phyloP scores from a whole-genome alignment of 1,284 basidiomycete species.

The Erythrobasidium hasegawianum region DNA sequence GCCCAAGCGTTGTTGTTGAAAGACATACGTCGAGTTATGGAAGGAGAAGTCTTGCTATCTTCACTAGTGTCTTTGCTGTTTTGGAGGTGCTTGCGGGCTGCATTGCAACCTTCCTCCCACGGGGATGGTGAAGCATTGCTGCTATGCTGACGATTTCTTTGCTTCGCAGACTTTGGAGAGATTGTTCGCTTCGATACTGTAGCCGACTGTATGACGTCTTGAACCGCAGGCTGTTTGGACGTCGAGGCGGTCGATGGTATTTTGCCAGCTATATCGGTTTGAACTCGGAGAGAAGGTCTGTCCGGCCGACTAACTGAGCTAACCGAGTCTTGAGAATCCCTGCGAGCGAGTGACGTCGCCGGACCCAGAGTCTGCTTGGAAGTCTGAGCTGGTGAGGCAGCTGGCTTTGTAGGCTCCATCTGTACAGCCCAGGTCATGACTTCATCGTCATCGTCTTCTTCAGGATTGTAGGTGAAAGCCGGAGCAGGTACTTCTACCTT shows the following conservation, averaged over 20 bases:
- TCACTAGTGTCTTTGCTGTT: background rate
- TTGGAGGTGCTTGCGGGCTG: background rate
- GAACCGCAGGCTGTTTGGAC: background rate
- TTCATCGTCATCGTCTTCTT: slow-evolving; percentile 34
- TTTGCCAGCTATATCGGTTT: slow-evolving; percentile 8
- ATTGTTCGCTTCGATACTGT: slow-evolving; percentile 52
- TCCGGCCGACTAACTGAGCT: slow-evolving; percentile 5
- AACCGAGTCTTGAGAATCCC: background rate
- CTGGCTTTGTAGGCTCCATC: slow-evolving; percentile 29
- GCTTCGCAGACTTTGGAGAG: slow-evolving; percentile 66
- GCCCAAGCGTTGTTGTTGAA: slow-evolving; percentile 49
- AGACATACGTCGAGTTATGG: background rate
- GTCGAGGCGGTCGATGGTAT: background rate
- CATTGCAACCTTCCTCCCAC: background rate
- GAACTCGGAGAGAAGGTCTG: slow-evolving; percentile 16
- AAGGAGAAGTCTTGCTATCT: background rate
- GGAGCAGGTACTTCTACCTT: slow-evolving; percentile 14
- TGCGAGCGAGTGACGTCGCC: slow-evolving; percentile 1
- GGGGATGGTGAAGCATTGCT: background rate
- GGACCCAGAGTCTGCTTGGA: background rate
- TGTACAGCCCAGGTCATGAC: slow-evolving; percentile 34
- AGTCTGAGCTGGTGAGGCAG: background rate
- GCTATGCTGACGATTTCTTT: slow-evolving; percentile 47
- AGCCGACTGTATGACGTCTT: background rate
- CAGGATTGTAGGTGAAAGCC: slow-evolving; percentile 18